phyloP scores from a whole-genome alignment of 495 filamentous ascomycete genomes.

The Bathelium albidoporum region DNA sequence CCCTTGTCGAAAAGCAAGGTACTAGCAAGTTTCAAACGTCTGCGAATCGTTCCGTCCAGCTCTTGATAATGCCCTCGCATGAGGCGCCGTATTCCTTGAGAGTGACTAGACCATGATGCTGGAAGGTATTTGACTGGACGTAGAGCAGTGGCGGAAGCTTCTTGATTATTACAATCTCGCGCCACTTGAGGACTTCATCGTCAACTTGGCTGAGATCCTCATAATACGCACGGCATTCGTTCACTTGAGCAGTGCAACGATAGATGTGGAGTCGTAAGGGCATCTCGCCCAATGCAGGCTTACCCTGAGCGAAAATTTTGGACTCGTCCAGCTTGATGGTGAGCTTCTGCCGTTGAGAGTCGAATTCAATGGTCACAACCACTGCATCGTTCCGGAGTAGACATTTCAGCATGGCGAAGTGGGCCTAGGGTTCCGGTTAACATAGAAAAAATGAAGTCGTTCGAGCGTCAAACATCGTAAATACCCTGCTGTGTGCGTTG shows the following conservation, averaged over 20 bases:
- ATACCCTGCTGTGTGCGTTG: constrained; percentile 33
- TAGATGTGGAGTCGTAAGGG: constrained; percentile 37
- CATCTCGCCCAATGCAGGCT: constrained; percentile 35
- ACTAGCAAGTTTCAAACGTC: too few relatives aligned
- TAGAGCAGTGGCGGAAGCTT: constrained; percentile 27
- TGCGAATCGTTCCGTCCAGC: constrained; percentile 32
- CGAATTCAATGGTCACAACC: constrained; percentile 23
- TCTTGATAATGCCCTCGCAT: constrained; percentile 33
- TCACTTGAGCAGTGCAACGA: constrained; percentile 38
- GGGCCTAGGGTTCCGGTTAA: too few relatives aligned
- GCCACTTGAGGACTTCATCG: constrained; percentile 28
- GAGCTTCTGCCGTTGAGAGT: constrained; percentile 15
- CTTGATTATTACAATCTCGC: constrained; percentile 30
- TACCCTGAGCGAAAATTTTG: constrained; percentile 32
- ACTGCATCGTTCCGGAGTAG: constrained; percentile 29
- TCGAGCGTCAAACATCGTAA: too few relatives aligned
- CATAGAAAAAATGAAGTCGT: too few relatives aligned
- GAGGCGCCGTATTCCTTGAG: constrained; percentile 37
- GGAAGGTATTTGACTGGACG: constrained; percentile 38
- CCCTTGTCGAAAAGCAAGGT: too few relatives aligned
- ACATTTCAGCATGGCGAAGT: constrained; percentile 34
- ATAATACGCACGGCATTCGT: constrained; percentile 30
- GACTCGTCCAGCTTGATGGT: constrained; percentile 29
- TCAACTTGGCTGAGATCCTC: constrained; percentile 33
- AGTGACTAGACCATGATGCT: constrained; percentile 24